phyloP scores from a whole-genome alignment of 257 asterid species.

The Solanum chilense region DNA sequence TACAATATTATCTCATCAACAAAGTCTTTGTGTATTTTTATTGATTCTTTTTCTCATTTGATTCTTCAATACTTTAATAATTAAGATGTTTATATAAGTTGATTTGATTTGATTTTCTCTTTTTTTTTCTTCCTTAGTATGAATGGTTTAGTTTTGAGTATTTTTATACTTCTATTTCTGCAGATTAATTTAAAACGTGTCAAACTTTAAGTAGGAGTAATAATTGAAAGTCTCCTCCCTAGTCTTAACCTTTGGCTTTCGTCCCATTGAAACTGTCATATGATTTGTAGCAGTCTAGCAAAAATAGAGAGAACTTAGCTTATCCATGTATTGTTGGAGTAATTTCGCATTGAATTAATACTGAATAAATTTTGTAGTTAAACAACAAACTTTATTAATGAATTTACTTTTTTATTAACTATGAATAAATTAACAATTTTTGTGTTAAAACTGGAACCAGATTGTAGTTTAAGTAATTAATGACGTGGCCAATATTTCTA shows the following conservation, averaged over 20 bases:
- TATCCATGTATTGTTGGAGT: background rate
- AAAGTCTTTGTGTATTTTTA: background rate
- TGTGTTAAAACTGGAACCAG: background rate
- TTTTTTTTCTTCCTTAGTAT: background rate
- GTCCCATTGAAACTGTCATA: background rate
- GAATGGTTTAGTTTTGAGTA: background rate
- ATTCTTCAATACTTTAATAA: background rate
- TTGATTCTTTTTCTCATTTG: background rate
- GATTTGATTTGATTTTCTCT: background rate
- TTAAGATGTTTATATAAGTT: background rate
- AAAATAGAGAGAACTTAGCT: background rate
- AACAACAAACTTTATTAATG: too few species aligned
- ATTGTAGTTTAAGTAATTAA: background rate
- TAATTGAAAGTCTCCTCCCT: too few species aligned
- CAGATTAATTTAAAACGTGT: background rate
- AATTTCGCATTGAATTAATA: background rate
- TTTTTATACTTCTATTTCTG: background rate
- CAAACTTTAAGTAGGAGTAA: background rate
- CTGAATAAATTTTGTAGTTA: background rate
- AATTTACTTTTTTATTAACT: too few species aligned
- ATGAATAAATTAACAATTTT: too few species aligned
- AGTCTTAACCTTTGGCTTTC: background rate
- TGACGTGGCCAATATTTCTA: background rate
- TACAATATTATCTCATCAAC: background rate
- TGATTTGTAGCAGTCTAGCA: background rate